A percentile compares a stretch with the other conserved stretches of the same genome.
These are phyloP conservation scores for Trapa bicornis DNA, from an alignment of 345 rosid genomes.

Conservation along the genomic window DNA sequence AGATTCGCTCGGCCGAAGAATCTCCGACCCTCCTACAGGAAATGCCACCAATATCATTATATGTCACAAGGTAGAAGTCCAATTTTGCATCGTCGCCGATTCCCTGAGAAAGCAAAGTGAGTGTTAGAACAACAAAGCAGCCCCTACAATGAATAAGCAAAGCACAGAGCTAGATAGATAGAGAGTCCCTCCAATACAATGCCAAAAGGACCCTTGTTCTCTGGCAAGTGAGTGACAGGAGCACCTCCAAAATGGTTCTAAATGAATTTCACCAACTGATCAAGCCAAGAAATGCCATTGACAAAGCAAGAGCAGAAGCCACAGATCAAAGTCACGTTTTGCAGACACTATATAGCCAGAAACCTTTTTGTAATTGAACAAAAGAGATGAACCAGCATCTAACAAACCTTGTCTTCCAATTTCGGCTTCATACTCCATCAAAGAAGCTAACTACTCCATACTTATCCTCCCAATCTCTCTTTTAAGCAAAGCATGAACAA, in stretches of 20 bases:
- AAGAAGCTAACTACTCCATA: background rate
- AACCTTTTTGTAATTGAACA: no score
- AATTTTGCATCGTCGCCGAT: constrained; percentile 43
- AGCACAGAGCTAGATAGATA: background rate
- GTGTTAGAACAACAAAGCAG: no score
- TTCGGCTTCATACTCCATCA: background rate
- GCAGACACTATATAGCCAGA: no score
- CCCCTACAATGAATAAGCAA: no score
- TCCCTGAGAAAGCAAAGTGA: constrained; percentile 38
- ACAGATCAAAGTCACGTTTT: no score
- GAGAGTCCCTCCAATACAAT: background rate
- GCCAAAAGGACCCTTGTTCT: background rate
- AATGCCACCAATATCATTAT: constrained; percentile 65
- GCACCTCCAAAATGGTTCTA: background rate
- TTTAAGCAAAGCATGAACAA: background rate
- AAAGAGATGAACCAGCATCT: no score
- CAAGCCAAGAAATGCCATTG: background rate
- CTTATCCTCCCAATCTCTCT: background rate
- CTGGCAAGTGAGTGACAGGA: background rate
- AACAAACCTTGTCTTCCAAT: background rate
- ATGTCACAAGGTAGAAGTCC: constrained; percentile 59
- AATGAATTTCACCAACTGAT: background rate
- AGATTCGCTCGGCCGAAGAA: constrained; percentile 29
- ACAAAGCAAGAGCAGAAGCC: background rate
- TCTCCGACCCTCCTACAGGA: constrained; percentile 61